These are phyloP conservation scores for Amphichorda felina DNA, from an alignment of 2,329 filamentous ascomycete species.

Conservation along the genomic window DNA sequence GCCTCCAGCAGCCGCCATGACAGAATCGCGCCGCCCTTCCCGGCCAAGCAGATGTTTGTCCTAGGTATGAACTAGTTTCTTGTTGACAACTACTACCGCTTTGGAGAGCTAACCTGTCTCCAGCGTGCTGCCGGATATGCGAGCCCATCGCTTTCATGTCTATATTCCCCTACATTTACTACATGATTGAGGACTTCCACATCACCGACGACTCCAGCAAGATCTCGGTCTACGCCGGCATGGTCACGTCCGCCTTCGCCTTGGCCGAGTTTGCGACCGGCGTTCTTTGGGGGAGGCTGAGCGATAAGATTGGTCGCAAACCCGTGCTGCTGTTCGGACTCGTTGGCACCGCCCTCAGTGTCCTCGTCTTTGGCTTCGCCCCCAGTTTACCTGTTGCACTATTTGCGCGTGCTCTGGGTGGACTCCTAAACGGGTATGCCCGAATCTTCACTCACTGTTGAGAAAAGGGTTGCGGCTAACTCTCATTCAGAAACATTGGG, in stretches of 20 bases:
- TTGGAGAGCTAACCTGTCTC: not conserved
- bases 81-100: too few relatives aligned
- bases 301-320: constrained; percentile 85
- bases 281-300: constrained; percentile 85
- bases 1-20: constrained; percentile 9
- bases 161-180: constrained; percentile 97
- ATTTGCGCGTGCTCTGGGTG: constrained; percentile 77
- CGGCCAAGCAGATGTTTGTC: constrained; percentile 36
- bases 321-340: constrained; percentile 85
- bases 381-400: constrained; percentile 72
- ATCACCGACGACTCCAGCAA: constrained; percentile 67
- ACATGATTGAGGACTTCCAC: constrained; percentile 88
- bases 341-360: constrained; percentile 82
- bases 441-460: not conserved
- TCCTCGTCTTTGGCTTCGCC: constrained; percentile 85
- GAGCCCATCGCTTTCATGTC: constrained; percentile 99
- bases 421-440: constrained; percentile 78
- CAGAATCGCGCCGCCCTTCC: constrained; percentile 19
- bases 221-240: constrained; percentile 85
- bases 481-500: constrained; percentile 63
- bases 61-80: constrained; percentile 32
- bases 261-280: constrained; percentile 91
- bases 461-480: constrained; percentile 8
- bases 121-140: constrained; percentile 88
- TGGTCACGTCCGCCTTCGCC: constrained; percentile 94